Conservation (phyloP, 768 basidiomycete genomes). For the Antrodiella citrinella region DNA sequence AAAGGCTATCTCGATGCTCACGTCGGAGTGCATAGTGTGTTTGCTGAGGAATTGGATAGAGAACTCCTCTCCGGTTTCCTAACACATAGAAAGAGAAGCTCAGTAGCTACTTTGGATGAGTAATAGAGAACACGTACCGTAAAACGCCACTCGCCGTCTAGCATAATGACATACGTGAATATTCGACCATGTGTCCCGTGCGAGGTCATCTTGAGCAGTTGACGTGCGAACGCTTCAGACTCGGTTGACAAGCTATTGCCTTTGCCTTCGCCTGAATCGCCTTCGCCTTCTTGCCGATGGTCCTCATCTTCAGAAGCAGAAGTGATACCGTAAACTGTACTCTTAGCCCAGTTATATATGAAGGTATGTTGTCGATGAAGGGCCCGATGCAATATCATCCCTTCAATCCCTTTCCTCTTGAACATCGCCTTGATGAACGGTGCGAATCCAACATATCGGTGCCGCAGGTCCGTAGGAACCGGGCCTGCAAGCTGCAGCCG, state of each 20-base stretch:
- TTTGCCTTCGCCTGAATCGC: not conserved
- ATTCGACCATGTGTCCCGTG: slow-evolving; percentile 33
- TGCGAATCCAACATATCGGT: slow-evolving; percentile 31
- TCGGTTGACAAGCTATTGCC: slow-evolving; percentile 4
- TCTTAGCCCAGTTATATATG: slow-evolving; percentile 31
- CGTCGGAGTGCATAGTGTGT: slow-evolving; percentile 39
- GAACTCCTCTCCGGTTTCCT: slow-evolving; percentile 38
- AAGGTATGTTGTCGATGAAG: slow-evolving; percentile 32
- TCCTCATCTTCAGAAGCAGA: not conserved
- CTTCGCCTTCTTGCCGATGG: not conserved
- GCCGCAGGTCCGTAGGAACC: slow-evolving; percentile 29
- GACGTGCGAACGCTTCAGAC: slow-evolving; percentile 19
- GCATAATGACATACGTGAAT: slow-evolving; percentile 38
- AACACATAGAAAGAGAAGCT: not conserved
- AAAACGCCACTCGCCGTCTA: slow-evolving; percentile 36
- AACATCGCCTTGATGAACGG: slow-evolving; percentile 36
- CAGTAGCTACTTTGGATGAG: not conserved
- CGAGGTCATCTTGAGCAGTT: slow-evolving; percentile 34
- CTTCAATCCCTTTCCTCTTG: slow-evolving; percentile 27
- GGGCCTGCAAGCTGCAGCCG: slow-evolving; percentile 37
- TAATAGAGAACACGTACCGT: slow-evolving; percentile 16
- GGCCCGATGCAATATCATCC: slow-evolving; percentile 29
- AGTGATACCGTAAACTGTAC: slow-evolving; percentile 27
- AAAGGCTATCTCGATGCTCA: slow-evolving; percentile 34
- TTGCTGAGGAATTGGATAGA: slow-evolving; percentile 35